phyloP scores from a whole-genome alignment of 164 flowering plant species.

The Nelumbo lutea region DNA sequence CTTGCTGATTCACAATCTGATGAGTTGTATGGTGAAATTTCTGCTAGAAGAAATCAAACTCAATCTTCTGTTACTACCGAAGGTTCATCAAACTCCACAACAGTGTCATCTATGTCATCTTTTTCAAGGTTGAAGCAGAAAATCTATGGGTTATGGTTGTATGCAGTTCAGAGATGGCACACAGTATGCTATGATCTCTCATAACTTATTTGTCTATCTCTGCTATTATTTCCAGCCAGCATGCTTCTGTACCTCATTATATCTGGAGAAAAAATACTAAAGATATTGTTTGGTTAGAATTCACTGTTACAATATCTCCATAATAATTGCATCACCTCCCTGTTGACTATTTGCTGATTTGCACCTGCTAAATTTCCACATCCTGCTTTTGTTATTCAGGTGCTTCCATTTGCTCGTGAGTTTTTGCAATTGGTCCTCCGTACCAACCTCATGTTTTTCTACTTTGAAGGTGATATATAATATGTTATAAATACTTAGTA shows the following conservation, averaged over 20 bases:
- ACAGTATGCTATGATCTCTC: constrained; percentile 35
- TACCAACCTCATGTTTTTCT: constrained; percentile 89
- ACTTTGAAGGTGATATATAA: constrained; percentile 74
- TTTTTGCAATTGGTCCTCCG: constrained; percentile 73
- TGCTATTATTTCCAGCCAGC: not conserved
- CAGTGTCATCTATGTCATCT: constrained; percentile 31
- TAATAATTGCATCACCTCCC: not conserved
- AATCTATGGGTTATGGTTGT: constrained; percentile 42
- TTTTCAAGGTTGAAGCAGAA: constrained; percentile 50
- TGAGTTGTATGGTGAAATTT: constrained; percentile 29
- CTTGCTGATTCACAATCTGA: constrained; percentile 63
- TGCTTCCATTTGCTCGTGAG: constrained; percentile 79
- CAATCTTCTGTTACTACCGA: constrained; percentile 30
- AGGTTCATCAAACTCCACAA: constrained; percentile 32
- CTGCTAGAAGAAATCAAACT: constrained; percentile 24
- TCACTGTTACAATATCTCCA: not conserved
- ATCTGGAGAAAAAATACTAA: not conserved
- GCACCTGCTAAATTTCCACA: not conserved
- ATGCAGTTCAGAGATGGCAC: constrained; percentile 77
- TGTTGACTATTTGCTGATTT: not conserved
- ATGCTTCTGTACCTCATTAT: constrained; percentile 1
- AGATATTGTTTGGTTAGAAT: not conserved
- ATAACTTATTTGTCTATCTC: not conserved
- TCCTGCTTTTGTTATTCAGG: constrained; percentile 33
- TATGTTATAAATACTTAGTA: not conserved